phyloP scores from a whole-genome alignment of 1,284 basidiomycete species.

The Psilocybe mexicana region DNA sequence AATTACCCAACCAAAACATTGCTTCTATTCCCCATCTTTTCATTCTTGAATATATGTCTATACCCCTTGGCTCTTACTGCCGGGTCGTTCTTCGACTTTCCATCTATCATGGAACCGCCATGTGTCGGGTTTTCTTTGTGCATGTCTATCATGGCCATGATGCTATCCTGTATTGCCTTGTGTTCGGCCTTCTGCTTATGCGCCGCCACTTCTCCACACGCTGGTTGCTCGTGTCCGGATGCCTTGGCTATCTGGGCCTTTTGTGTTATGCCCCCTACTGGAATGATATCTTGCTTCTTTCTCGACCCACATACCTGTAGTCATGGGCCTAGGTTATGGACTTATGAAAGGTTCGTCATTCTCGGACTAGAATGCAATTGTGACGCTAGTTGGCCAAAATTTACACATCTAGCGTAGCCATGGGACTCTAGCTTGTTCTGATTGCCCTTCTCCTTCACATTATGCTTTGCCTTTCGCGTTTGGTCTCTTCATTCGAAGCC shows the following conservation, averaged over 20 bases:
- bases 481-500: not conserved
- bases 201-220: not conserved
- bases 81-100: not conserved
- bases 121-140: not conserved
- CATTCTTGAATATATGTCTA: not conserved
- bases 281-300: not conserved
- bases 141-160: not conserved
- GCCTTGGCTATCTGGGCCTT: not conserved
- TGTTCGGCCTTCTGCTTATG: not conserved
- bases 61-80: not conserved
- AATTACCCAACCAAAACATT: not conserved
- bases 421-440: constrained; percentile 12
- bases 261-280: not conserved
- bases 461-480: constrained; percentile 9
- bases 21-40: not conserved
- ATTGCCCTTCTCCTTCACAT: constrained; percentile 17
- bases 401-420: constrained; percentile 7
- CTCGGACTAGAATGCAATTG: constrained; percentile 16
- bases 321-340: constrained; percentile 60
- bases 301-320: constrained; percentile 33
- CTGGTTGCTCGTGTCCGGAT: not conserved
- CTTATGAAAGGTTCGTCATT: constrained; percentile 62
- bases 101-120: not conserved
- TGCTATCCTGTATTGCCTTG: not conserved
- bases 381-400: constrained; percentile 4